Conservation (phyloP, 768 basidiomycete species). For the Lanmaoa rubissima region DNA sequence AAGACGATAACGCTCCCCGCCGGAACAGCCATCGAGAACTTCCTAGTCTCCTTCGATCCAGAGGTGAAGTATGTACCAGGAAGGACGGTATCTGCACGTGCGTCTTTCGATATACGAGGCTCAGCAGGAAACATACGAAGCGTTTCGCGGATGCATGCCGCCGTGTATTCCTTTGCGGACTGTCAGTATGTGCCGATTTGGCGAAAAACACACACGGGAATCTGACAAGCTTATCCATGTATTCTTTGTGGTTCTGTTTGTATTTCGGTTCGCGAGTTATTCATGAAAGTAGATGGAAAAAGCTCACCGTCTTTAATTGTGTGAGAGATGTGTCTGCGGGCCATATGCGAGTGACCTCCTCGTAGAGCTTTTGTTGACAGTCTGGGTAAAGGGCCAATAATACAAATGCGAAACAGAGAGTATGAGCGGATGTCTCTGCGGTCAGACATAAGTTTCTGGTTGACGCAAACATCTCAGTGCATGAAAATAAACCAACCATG, state of each 20-base stretch:
- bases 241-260: constrained; percentile 40
- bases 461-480: too few relatives aligned
- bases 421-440: constrained; percentile 49
- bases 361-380: constrained; percentile 44
- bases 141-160: constrained; percentile 45
- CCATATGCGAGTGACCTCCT: constrained; percentile 42
- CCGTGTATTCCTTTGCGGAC: constrained; percentile 39
- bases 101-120: constrained; percentile 36
- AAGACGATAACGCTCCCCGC: constrained; percentile 39
- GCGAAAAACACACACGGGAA: not conserved
- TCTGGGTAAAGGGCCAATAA: constrained; percentile 52
- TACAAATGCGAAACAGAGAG: constrained; percentile 41
- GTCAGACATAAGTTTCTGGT: too few relatives aligned
- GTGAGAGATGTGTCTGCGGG: constrained; percentile 34
- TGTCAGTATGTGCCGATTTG: not conserved
- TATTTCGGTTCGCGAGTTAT: not conserved
- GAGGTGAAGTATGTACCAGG: constrained; percentile 35
- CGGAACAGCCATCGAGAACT: constrained; percentile 36
- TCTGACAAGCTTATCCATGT: constrained; percentile 37
- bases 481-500: constrained; percentile 36
- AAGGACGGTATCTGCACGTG: constrained; percentile 35
- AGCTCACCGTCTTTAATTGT: constrained; percentile 30
- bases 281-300: not conserved
- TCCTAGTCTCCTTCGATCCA: constrained; percentile 25
- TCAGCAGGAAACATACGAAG: constrained; percentile 43